Base-by-base conservation (phyloP, 1,284 basidiomycete genomes). In the Salmacisia buchloeana region DNA sequence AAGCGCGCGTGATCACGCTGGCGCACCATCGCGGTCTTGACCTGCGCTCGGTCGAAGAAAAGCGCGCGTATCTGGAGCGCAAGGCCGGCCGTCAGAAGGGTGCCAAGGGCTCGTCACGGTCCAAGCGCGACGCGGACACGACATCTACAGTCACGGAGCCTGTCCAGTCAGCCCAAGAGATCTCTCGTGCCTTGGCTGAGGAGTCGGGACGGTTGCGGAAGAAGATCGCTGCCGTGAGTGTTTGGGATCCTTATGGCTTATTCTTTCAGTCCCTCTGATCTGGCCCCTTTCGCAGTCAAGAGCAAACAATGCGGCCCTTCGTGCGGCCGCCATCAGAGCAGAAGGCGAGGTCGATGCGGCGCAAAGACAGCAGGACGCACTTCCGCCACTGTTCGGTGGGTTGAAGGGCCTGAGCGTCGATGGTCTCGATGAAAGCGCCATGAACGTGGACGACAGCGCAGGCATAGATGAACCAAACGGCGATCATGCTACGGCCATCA, bases 1-100 rank as follows among this genome's bases (percentile, higher is more conserved):
- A 78, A 60, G 75, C 77, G 4, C 60, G 63, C 35, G 62, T 59
- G 39, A 73, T 79, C 61, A 77, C 75, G n/a, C 63, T 79, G 23
- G 63, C 65, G 49, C 77, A 79, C 64, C 77, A 79, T 56, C 65
- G 72, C 2, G 76, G 75, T 0, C 63, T 79, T n/a, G 77, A 79
- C 49, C 61, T 79, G 36, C 69, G 77, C 12, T 35, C 61, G 2
- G 18, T n/a, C 1, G 68, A 68, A 25, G 25, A 41, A n/a, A 33
- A 35, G 18, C 46, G 46, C 15, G 46, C 46, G 13, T 18, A 27
- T 52, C 23, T 29, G 31, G 60, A 61, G 29, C 39, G 27, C 18
- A 10, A 25, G 25, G 15, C 46, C 21, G 39, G 59, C 15, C 45
- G 35, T 18, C 35, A 10, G 18, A 43, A 60, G 59, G 23, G 38